Evolutionary conservation across 1,284 basidiomycete species (phyloP).

Genomic region (Trametes versicolor): DNA sequence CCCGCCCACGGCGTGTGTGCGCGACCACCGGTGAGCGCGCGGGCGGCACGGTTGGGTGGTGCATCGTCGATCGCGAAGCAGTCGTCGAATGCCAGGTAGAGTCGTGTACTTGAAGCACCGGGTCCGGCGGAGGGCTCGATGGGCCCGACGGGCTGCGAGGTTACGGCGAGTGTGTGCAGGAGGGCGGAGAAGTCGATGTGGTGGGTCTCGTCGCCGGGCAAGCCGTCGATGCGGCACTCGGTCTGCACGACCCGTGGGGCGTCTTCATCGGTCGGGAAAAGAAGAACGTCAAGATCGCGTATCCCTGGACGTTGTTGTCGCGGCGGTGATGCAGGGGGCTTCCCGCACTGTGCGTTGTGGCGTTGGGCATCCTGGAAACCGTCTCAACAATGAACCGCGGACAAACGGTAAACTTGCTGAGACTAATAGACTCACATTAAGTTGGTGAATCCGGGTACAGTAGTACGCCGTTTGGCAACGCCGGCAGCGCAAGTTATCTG

Average conservation of each 20-base stretch:
- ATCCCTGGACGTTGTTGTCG: not conserved
- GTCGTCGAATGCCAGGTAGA: conserved; percentile 24
- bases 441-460: conserved; percentile 3
- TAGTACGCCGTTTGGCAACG: conserved; percentile 9
- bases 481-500: not conserved
- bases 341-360: conserved; percentile 7
- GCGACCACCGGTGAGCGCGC: conserved; percentile 1
- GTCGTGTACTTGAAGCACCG: conserved; percentile 6
- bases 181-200: conserved; percentile 9
- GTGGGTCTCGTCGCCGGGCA: conserved; percentile 6
- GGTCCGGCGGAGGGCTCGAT: conserved; percentile 3
- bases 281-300: conserved; percentile 3
- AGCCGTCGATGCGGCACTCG: conserved; percentile 4
- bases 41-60: conserved; percentile 17
- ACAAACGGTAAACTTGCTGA: not conserved
- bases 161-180: conserved; percentile 9
- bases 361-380: conserved; percentile 1
- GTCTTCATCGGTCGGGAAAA: conserved; percentile 15
- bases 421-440: not conserved
- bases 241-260: conserved; percentile 6
- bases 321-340: not conserved
- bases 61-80: conserved; percentile 7
- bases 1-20: conserved; percentile 17
- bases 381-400: not conserved
- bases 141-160: conserved; percentile 6